These are phyloP conservation scores for Fusarium succisae DNA, from an alignment of 2,329 filamentous ascomycete genomes.

Conservation along the genomic window DNA sequence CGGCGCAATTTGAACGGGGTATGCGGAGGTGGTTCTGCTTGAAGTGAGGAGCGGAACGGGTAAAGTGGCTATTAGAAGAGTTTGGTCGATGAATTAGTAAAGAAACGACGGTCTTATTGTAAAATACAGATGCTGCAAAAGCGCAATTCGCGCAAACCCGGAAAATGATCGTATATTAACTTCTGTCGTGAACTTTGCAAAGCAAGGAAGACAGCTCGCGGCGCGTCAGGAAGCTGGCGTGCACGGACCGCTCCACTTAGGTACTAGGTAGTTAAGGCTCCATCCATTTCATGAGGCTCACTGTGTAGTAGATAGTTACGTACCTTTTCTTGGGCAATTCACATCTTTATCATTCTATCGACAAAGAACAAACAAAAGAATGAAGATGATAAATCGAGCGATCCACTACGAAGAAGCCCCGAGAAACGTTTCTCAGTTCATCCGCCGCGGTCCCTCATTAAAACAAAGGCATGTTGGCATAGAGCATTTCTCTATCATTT, in stretches of 20 bases:
- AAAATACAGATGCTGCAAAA: conserved; percentile 8
- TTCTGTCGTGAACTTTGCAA: conserved; percentile 28
- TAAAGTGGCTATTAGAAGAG: neutral
- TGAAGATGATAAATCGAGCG: neutral
- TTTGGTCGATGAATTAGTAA: neutral
- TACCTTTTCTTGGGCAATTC: neutral
- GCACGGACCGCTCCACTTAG: conserved; percentile 23
- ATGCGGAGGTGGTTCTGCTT: conserved; percentile 11
- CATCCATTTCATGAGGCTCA: conserved; percentile 8
- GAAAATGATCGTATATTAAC: conserved; percentile 10
- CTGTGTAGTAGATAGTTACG: neutral
- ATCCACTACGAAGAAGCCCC: neutral
- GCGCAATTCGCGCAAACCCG: conserved; percentile 28
- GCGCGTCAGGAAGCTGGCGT: conserved; percentile 35
- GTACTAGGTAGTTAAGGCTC: no score
- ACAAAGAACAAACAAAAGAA: neutral
- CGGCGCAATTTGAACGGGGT: conserved; percentile 28
- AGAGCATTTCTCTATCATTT: neutral
- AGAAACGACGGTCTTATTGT: neutral
- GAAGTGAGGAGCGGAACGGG: neutral
- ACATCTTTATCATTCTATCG: neutral
- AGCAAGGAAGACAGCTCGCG: conserved; percentile 32
- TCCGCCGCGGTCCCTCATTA: neutral
- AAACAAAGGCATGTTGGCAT: neutral
- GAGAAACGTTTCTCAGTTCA: neutral